Base-by-base conservation (phyloP, 768 basidiomycete species). In the Trametopsis cervina region DNA sequence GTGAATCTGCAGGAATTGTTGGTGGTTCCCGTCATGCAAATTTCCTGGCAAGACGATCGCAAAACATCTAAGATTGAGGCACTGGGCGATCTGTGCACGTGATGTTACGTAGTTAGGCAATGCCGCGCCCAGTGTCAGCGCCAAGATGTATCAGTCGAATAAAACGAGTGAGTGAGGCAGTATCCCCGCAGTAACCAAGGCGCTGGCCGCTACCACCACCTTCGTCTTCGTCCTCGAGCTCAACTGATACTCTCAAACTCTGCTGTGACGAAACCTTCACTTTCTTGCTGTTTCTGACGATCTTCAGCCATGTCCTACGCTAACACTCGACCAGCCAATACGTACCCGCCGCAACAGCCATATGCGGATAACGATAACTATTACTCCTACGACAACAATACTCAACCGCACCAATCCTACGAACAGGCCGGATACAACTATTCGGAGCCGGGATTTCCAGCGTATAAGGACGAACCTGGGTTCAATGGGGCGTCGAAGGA, bases 341-440 rank as follows among this genome's bases (percentile, higher is more conserved):
- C 33, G 55, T 51, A 21, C 47, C 52, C 29, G 50, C 12, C 50
- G 27, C 27, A 52, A 17, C 51, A 46, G 38, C 23, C 36, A 20
- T 65, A 72, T 23, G 54, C 29, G 29, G 29, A 33, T 15, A 33
- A 33, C 29, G 29, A 33, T 33, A 33, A 33, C 27, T 73, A 69
- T 59, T 73, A 76, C 59, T 69, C 78, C 22, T 83, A 81, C 57
- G 54, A 60, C 57, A 33, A 33, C 29, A 52, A 57, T 25, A 54
- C 62, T 38, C 68, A 70, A 54, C 72, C 74, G 13, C 75, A 80
- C 46, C 70, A 73, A 27, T 66, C 75, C 0, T 79, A 83, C 56
- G 77, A 79, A 48, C 75, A 75, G 49, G 70, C 65, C 22, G 75
- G 65, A 23, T 66, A 57, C 50, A 54, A 36, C 27, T 54, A 53